Conservation (phyloP, 768 basidiomycete species). For the Cystobasidiopsis lactophilus region DNA sequence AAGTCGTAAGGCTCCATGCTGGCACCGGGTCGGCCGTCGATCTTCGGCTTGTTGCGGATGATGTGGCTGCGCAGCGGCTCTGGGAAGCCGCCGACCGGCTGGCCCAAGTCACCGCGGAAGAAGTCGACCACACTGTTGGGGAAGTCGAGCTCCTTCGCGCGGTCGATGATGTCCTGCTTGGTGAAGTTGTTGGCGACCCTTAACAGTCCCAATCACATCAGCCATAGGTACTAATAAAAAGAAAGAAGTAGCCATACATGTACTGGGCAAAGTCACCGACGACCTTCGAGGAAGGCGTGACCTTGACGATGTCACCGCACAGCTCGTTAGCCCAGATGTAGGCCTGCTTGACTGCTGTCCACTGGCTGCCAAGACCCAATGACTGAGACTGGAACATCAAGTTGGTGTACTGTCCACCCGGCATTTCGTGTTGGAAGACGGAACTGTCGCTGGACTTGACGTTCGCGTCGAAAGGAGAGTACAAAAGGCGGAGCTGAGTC, state of each 20-base stretch:
- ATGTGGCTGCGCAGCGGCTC: constrained; percentile 78
- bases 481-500: constrained; percentile 88
- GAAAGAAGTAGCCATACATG: constrained; percentile 29
- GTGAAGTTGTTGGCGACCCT: constrained; percentile 86
- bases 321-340: constrained; percentile 95
- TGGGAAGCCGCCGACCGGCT: constrained; percentile 95
- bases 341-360: constrained; percentile 91
- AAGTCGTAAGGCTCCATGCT: constrained; percentile 75
- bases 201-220: neutral
- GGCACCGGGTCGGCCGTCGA: constrained; percentile 79
- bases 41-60: constrained; percentile 80
- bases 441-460: constrained; percentile 84
- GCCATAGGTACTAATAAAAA: neutral
- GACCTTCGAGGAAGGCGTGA: constrained; percentile 95
- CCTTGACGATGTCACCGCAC: constrained; percentile 98
- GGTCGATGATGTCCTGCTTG: constrained; percentile 62
- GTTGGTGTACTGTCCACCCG: constrained; percentile 56
- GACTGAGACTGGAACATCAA: constrained; percentile 84
- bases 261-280: constrained; percentile 93
- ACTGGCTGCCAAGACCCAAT: constrained; percentile 87
- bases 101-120: constrained; percentile 87
- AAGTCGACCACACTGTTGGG: constrained; percentile 50
- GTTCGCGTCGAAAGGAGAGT: constrained; percentile 93
- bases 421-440: constrained; percentile 99
- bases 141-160: constrained; percentile 84